Conservation (phyloP, 2,329 filamentous ascomycete genomes). For the Parasarocladium wereldwijsianum region DNA sequence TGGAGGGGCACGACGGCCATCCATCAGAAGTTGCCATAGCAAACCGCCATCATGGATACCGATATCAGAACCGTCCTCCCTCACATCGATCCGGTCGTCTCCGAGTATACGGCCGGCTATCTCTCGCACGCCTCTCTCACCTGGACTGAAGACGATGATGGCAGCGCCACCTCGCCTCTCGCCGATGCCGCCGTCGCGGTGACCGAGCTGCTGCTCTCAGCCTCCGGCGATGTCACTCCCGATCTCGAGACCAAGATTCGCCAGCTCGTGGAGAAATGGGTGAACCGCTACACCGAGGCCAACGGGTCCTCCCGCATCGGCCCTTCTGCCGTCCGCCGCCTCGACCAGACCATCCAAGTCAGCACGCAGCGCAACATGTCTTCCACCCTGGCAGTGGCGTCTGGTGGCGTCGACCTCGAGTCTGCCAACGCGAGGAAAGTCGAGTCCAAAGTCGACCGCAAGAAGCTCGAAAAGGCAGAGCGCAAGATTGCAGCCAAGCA, state of each 20-base stretch:
- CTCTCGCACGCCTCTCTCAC: constrained; percentile 82
- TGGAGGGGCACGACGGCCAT: not conserved
- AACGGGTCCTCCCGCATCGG: constrained; percentile 59
- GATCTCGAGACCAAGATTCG: constrained; percentile 66
- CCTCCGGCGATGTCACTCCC: constrained; percentile 66
- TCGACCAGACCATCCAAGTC: constrained; percentile 92
- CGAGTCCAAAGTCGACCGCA: constrained; percentile 92
- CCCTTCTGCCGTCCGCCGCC: constrained; percentile 63
- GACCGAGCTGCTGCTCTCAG: constrained; percentile 80
- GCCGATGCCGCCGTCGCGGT: constrained; percentile 72
- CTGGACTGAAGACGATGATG: constrained; percentile 61
- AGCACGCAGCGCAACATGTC: constrained; percentile 91
- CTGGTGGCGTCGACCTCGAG: constrained; percentile 77
- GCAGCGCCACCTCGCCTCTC: constrained; percentile 57
- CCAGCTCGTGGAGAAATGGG: constrained; percentile 79
- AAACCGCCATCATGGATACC: constrained; percentile 52
- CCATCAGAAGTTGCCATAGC: not conserved
- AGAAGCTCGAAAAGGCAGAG: constrained; percentile 98
- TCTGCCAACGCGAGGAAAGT: constrained; percentile 87
- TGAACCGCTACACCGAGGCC: constrained; percentile 61
- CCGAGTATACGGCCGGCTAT: constrained; percentile 89
- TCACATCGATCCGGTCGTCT: constrained; percentile 75
- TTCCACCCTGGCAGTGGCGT: constrained; percentile 78
- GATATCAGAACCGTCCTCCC: constrained; percentile 76
- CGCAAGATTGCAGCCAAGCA: constrained; percentile 96